phyloP scores from a whole-genome alignment of 2,329 filamentous ascomycete species.

The Colletotrichum chrysophilum region DNA sequence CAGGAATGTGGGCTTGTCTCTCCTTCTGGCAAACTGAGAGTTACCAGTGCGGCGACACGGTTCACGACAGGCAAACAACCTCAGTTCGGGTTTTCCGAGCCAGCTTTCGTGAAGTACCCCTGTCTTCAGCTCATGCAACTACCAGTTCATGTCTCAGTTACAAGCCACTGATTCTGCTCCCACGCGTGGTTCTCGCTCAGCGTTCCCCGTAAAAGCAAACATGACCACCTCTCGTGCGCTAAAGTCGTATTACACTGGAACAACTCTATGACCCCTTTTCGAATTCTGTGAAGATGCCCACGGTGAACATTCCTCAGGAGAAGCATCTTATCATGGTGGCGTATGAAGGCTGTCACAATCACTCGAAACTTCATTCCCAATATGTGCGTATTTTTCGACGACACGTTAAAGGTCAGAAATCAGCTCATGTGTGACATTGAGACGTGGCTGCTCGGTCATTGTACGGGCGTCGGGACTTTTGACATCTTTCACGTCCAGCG shows the following conservation, averaged over 20 bases:
- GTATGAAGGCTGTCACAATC: neutral
- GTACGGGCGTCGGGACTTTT: neutral
- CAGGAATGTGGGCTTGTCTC: neutral
- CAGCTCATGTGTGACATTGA: neutral
- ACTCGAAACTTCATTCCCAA: neutral
- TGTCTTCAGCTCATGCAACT: constrained; percentile 1
- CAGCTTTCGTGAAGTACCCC: neutral
- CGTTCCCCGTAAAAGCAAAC: neutral
- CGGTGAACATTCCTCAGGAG: neutral
- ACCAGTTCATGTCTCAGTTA: neutral
- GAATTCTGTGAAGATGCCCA: neutral
- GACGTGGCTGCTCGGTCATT: neutral
- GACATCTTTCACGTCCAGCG: neutral
- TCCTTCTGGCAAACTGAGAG: neutral
- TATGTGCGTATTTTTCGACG: neutral
- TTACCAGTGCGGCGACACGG: neutral
- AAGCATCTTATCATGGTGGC: neutral
- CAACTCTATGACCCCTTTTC: neutral
- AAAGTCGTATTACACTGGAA: neutral
- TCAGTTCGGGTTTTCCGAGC: neutral
- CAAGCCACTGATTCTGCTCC: neutral
- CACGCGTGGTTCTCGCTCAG: neutral
- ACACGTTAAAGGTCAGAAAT: neutral
- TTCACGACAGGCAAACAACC: neutral
- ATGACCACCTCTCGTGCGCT: neutral